A percentile compares a stretch with the other conserved stretches of the same genome.
Conservation (phyloP, 495 filamentous ascomycete genomes). For the Neurospora intermedia region DNA sequence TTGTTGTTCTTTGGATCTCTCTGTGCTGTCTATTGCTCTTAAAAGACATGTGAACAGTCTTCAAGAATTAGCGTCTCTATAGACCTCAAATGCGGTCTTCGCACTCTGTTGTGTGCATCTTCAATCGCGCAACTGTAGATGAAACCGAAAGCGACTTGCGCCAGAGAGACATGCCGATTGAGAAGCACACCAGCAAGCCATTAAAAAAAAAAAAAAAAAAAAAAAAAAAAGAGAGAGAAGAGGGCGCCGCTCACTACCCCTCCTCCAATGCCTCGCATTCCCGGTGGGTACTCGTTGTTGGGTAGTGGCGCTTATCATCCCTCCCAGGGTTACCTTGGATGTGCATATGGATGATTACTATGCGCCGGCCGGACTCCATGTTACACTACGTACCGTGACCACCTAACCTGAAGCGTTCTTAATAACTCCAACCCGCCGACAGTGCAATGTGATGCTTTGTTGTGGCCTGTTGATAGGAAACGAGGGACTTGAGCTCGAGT, state of each 20-base stretch:
- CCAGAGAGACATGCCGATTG: background rate
- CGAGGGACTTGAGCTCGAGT: background rate
- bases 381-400: background rate
- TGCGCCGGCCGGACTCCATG: background rate
- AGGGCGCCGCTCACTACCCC: background rate
- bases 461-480: background rate
- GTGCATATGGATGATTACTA: background rate
- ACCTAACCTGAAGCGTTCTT: background rate
- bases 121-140: background rate
- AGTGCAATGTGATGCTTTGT: background rate
- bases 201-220: background rate
- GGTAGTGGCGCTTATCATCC: background rate
- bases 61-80: background rate
- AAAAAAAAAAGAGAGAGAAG: no score
- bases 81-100: background rate
- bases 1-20: background rate
- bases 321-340: background rate
- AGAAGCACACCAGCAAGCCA: background rate
- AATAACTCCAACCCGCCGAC: background rate
- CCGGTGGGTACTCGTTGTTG: background rate
- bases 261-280: background rate
- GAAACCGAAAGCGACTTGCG: background rate
- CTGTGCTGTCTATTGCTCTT: background rate
- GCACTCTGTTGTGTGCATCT: background rate
- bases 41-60: background rate